Evolutionary conservation across 257 asterid species (phyloP).

Genomic region (Fraxinus anomala): DNA sequence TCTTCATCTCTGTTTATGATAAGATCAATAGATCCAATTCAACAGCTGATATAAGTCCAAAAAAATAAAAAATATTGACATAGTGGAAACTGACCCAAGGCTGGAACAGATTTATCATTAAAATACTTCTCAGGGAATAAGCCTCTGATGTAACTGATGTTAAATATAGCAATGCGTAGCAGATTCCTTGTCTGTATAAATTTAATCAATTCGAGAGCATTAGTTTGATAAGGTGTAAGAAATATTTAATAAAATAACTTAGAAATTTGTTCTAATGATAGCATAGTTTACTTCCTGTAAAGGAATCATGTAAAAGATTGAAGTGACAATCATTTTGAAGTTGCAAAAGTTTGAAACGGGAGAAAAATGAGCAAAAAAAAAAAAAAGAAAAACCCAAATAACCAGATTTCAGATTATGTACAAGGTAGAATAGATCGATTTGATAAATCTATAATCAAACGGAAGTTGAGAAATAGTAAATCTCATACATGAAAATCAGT

Average conservation of each 20-base stretch:
- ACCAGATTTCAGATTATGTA: neutral
- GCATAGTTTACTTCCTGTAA: neutral
- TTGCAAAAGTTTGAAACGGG: conserved; percentile 3
- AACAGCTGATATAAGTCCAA: neutral
- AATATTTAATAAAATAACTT: conserved; percentile 9
- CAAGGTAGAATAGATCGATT: neutral
- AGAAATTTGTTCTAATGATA: neutral
- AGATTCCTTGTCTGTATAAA: conserved; percentile 77
- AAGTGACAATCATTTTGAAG: conserved; percentile 23
- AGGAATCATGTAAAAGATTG: conserved; percentile 7
- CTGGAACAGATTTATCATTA: conserved; percentile 90
- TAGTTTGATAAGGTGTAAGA: neutral
- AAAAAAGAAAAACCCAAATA: neutral
- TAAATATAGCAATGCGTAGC: conserved; percentile 61
- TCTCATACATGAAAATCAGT: neutral
- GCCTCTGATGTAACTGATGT: conserved; percentile 94
- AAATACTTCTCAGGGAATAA: conserved; percentile 92
- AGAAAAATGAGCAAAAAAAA: neutral
- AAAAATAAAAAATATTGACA: neutral
- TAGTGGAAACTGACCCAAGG: conserved; percentile 60
- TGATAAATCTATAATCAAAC: neutral
- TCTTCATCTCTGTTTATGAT: conserved; percentile 74
- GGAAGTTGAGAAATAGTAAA: neutral
- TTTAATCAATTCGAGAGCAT: conserved; percentile 13
- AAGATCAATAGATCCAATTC: conserved; percentile 23